Base-by-base conservation (phyloP, 345 rosid genomes). In the Reutealis trisperma region DNA sequence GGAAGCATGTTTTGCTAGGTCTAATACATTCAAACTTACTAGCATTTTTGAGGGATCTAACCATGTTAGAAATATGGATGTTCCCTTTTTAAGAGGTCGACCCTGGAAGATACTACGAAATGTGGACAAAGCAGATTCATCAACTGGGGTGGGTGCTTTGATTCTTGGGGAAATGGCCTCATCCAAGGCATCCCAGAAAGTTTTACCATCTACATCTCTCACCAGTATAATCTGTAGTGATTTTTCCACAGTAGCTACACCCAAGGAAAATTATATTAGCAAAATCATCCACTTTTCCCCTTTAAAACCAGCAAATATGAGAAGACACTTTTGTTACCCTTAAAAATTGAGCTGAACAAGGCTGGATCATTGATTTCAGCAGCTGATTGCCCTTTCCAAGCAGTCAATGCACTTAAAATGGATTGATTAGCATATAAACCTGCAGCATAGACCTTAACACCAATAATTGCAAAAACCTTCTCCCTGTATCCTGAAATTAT, bases 151-250 rank as follows among this genome's bases (percentile, higher is more conserved):
- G 4, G 82, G 91, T 49, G 85, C 79, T 79, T 85, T 87, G 70
- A 95, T 86, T 83, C 97, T 87, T 15, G 92, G 97, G 64, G 96
- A 81, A 30, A 93, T 79, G 64, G 93, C 91, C 71, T 88, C 94
- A 75, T 92, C 90, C 74, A 95, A 79, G 75, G 98, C 97, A 83
- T 89, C 93, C 97, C 94, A 95, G 71, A 93, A 95, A 65, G 98
- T 92, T 88, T 93, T 92, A 32, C 98, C 99, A 82, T 93, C 99
- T 49, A 95, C 85, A 75, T 95, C 96, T 85, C 99, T 90, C 65
- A 95, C 97, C 61, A 95, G 94, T 74, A 91, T 90, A 80, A 92
- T 92, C 92, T 85, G 83, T 60, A 95, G 72, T 10, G 98, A 83
- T 80, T 95, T 95, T 84, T 93, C 94, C 8, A 52, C 71, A 70